These are phyloP conservation scores for Wickerhamiella kurtzmanii DNA, from an alignment of 805 yeast species.

Conservation along the genomic window DNA sequence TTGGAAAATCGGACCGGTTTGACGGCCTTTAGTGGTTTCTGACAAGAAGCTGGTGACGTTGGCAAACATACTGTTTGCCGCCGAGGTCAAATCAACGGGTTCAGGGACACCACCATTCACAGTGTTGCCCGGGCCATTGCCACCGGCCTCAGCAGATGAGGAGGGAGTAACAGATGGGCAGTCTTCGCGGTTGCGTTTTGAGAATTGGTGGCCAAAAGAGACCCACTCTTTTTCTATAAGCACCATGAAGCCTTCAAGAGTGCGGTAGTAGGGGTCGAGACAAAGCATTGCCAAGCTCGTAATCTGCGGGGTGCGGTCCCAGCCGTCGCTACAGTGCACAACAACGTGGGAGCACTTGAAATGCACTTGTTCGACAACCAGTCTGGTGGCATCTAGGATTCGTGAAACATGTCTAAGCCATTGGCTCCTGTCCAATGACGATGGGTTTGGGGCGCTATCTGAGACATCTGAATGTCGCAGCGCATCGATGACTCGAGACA, in stretches of 20 bases:
- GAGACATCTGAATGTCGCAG: constrained; percentile 56
- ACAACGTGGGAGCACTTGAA: constrained; percentile 70
- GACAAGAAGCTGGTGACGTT: constrained; percentile 31
- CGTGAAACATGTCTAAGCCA: constrained; percentile 69
- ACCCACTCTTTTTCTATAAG: constrained; percentile 91
- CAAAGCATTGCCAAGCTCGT: constrained; percentile 74
- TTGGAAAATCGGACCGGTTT: constrained; percentile 84
- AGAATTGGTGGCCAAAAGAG: constrained; percentile 83
- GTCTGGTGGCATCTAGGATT: constrained; percentile 60
- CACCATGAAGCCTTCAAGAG: constrained; percentile 73
- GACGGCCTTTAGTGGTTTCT: constrained; percentile 22
- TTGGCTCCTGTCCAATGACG: constrained; percentile 46
- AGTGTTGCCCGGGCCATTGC: background rate
- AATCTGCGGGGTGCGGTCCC: constrained; percentile 94
- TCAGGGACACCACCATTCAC: constrained; percentile 7
- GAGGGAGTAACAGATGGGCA: background rate
- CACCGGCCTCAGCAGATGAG: constrained; percentile 24
- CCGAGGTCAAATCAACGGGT: constrained; percentile 25
- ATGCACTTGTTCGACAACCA: constrained; percentile 68
- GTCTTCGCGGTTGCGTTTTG: constrained; percentile 36
- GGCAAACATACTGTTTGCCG: constrained; percentile 28
- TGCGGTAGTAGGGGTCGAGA: constrained; percentile 79
- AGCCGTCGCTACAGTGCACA: constrained; percentile 94
- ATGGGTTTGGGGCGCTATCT: constrained; percentile 38
- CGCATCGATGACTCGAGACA: constrained; percentile 46